A percentile compares a stretch with the other conserved stretches of the same genome.
Evolutionary conservation across 2,329 filamentous ascomycete genomes (phyloP).

Genomic region (Amesomyces nigricolor): DNA sequence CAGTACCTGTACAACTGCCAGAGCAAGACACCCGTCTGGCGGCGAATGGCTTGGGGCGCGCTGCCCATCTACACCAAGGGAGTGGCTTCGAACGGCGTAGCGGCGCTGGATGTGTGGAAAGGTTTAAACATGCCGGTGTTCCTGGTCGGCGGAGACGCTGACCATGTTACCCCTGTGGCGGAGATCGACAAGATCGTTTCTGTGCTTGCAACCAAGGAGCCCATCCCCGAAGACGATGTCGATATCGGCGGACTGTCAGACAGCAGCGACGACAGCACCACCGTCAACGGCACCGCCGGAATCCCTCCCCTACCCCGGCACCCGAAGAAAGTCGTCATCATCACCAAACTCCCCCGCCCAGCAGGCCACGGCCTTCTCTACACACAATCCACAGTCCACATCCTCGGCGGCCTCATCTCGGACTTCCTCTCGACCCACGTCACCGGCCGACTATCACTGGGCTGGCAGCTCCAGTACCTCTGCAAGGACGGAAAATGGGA

Average conservation of each 20-base stretch:
- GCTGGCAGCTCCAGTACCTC: slow-evolving; percentile 87
- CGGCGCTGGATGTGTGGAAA: slow-evolving; percentile 66
- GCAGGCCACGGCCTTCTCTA: slow-evolving; percentile 83
- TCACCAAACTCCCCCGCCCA: slow-evolving; percentile 65
- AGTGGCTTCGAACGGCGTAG: slow-evolving; percentile 56
- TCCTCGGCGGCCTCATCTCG: slow-evolving; percentile 73
- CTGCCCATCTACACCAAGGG: slow-evolving; percentile 56
- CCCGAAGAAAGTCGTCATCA: slow-evolving; percentile 56
- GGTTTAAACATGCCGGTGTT: slow-evolving; percentile 68
- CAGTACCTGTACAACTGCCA: slow-evolving; percentile 76
- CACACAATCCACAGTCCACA: slow-evolving; percentile 66
- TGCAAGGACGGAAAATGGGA: slow-evolving; percentile 94
- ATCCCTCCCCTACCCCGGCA: slow-evolving; percentile 45
- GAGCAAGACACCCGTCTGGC: slow-evolving; percentile 75
- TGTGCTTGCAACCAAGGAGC: slow-evolving; percentile 32
- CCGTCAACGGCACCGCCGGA: background rate
- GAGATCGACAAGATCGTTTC: slow-evolving; percentile 63
- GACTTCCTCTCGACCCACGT: slow-evolving; percentile 72
- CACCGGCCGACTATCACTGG: slow-evolving; percentile 70
- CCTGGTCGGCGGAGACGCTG: slow-evolving; percentile 70
- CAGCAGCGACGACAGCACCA: background rate
- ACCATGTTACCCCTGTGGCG: slow-evolving; percentile 65
- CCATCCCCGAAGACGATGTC: slow-evolving; percentile 13
- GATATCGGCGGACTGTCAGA: slow-evolving; percentile 25
- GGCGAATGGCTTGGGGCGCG: slow-evolving; percentile 70